Base-by-base conservation (phyloP, 2,329 filamentous ascomycete species). In the Cercospora brassicicola region DNA sequence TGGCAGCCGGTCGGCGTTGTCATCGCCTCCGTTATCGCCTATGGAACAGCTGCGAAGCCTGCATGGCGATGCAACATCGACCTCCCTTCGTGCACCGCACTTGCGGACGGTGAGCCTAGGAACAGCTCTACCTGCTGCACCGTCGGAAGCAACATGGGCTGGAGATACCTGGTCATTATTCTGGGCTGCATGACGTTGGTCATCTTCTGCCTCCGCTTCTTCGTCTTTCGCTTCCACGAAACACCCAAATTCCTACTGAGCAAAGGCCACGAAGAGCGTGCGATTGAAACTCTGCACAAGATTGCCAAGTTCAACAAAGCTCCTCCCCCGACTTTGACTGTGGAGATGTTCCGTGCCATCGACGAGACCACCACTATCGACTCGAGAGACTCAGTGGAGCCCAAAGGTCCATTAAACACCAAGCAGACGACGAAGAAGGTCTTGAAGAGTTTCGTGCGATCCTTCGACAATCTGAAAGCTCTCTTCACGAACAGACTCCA, bases 201-300 rank as follows among this genome's bases (percentile, higher is more conserved):
- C 20, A 75, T 83, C 15, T 88, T 86, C 55, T 74, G 88, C 59
- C 73, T 85, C 0, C 85, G 87, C 13, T 81, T 88, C 45, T 83
- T 85, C 1, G 73, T 88, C 36, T 84, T 89, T 71, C 79, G 80
- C 4, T 84, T 89, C 61, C 82, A 82, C 68, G 87, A 89, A 72
- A 87, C 86, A 1, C 87, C 87, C 0, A 89, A 89, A 73, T 89
- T 86, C 71, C 80, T 87, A 4, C 79, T 89, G 8, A 84, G 82
- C 57, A 79, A 81, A 15, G 86, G 86, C 9, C 76, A 82, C 20
- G 87, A 89, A 64, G 82, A 78, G 2, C 79, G 84, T 65, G 82
- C 87, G 0, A 82, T 88, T 42, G 74, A 77, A 30, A 80, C 82
- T 1, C 73, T 84, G 11, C 74, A 82, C 36, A 75, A 81, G 33